Percentiles rank a stretch among this genome's conserved stretches.
Evolutionary conservation across 345 rosid genomes (phyloP).

Genomic region (Syzygium aromaticum): DNA sequence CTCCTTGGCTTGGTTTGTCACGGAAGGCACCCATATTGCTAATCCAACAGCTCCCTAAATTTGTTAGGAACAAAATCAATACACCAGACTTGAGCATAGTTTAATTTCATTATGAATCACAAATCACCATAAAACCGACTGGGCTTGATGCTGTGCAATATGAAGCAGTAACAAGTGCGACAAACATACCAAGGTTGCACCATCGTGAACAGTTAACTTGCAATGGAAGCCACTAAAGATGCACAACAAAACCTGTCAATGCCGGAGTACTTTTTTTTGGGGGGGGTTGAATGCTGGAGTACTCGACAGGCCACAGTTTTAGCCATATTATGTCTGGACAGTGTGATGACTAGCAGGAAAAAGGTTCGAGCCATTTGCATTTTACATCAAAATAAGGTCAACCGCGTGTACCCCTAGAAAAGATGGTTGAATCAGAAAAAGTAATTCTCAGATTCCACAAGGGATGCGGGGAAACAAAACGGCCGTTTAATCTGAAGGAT

Average conservation of each 20-base stretch:
- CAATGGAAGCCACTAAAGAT: background rate
- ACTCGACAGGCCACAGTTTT: background rate
- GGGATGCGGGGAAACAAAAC: background rate
- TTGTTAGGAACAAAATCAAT: conserved; percentile 2
- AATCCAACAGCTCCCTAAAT: conserved; percentile 94
- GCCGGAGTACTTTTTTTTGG: background rate
- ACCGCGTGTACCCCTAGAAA: background rate
- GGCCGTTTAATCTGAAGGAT: background rate
- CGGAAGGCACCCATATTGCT: conserved; percentile 99
- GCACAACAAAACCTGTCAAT: background rate
- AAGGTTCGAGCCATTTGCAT: background rate
- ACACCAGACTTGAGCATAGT: conserved; percentile 1
- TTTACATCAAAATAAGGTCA: background rate
- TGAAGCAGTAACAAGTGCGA: background rate
- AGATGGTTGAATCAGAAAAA: background rate
- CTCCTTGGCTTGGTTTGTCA: conserved; percentile 77
- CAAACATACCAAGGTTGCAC: background rate
- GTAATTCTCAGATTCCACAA: background rate
- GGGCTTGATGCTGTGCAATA: background rate
- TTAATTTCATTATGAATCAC: background rate
- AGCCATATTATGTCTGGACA: background rate
- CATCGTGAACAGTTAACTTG: background rate
- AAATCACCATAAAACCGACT: background rate
- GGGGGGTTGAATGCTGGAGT: background rate
- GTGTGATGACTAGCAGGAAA: background rate